Evolutionary conservation across 2,329 filamentous ascomycete genomes (phyloP).

Genomic region (Colletotrichum magnum): DNA sequence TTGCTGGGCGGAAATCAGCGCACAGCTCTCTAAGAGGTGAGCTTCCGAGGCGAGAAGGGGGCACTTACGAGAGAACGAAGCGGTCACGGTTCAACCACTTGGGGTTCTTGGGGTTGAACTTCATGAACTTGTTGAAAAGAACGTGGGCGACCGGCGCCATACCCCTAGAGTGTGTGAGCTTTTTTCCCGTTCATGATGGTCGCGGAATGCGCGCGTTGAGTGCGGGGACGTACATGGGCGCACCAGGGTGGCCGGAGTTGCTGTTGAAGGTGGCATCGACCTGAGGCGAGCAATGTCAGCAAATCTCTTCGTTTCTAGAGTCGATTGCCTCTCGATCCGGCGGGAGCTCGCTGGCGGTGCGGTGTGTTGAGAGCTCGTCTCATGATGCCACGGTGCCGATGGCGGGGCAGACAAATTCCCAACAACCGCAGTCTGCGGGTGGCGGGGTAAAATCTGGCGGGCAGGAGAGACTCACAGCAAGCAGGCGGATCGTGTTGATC

Average conservation of each 20-base stretch:
- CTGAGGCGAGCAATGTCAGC: constrained; percentile 64
- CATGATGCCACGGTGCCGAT: constrained; percentile 41
- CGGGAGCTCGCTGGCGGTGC: neutral
- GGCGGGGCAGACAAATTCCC: constrained; percentile 51
- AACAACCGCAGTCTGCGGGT: constrained; percentile 48
- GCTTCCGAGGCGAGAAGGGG: neutral
- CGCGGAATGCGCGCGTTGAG: constrained; percentile 5
- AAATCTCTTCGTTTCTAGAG: neutral
- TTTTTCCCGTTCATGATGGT: neutral
- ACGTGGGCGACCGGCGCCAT: constrained; percentile 97
- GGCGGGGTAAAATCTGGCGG: constrained; percentile 50
- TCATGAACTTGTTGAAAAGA: constrained; percentile 99
- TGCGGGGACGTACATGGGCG: constrained; percentile 82
- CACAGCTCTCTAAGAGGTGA: neutral
- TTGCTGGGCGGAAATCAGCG: constrained; percentile 71
- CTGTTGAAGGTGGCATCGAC: constrained; percentile 96
- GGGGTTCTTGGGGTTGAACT: constrained; percentile 99
- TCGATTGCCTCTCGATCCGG: neutral
- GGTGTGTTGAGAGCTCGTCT: constrained; percentile 5
- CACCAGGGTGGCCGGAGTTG: constrained; percentile 98
- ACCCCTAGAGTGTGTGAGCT: constrained; percentile 67
- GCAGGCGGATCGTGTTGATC: constrained; percentile 97
- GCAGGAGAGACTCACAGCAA: constrained; percentile 81
- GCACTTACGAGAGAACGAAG: constrained; percentile 96
- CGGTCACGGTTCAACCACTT: constrained; percentile 97